These are phyloP conservation scores for Phytophthora sp. DNA, from an alignment of 352 stramenopile species.

Conservation along the genomic window DNA sequence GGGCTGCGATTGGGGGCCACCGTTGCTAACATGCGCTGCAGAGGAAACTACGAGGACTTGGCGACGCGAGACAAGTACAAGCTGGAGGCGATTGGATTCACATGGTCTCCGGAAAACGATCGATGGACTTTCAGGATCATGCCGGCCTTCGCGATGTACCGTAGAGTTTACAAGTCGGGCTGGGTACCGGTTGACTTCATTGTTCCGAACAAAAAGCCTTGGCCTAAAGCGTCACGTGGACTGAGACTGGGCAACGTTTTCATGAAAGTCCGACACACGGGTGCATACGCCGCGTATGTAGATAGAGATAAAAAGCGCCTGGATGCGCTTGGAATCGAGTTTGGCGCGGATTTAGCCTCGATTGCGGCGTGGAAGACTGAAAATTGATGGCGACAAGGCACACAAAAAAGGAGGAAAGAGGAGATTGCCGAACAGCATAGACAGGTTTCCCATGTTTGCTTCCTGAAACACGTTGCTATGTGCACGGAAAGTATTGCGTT, in stretches of 20 bases:
- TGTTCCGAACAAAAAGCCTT: slow-evolving; percentile 41
- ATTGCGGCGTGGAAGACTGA: background rate
- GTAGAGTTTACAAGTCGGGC: slow-evolving; percentile 32
- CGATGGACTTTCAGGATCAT: slow-evolving; percentile 61
- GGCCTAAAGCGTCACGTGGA: slow-evolving; percentile 45
- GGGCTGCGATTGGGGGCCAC: slow-evolving; percentile 27
- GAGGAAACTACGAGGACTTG: slow-evolving; percentile 46
- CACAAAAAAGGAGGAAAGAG: background rate
- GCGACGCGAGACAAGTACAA: slow-evolving; percentile 39
- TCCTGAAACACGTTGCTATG: too few species aligned
- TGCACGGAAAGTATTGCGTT: too few species aligned
- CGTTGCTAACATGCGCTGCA: slow-evolving; percentile 42
- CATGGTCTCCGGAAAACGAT: slow-evolving; percentile 50
- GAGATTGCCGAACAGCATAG: background rate
- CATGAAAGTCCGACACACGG: slow-evolving; percentile 53
- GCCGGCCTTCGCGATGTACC: slow-evolving; percentile 48
- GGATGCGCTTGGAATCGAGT: slow-evolving; percentile 49
- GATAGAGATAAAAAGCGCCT: slow-evolving; percentile 51
- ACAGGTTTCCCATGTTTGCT: too few species aligned
- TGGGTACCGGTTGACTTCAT: slow-evolving; percentile 45
- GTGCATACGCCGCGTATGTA: slow-evolving; percentile 53
- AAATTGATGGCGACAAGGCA: background rate
- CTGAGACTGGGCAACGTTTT: slow-evolving; percentile 57
- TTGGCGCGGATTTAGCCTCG: slow-evolving; percentile 15
- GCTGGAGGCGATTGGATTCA: slow-evolving; percentile 60